These are phyloP conservation scores for Colletotrichum trifolii DNA, from an alignment of 2,329 filamentous ascomycete species.

Conservation along the genomic window DNA sequence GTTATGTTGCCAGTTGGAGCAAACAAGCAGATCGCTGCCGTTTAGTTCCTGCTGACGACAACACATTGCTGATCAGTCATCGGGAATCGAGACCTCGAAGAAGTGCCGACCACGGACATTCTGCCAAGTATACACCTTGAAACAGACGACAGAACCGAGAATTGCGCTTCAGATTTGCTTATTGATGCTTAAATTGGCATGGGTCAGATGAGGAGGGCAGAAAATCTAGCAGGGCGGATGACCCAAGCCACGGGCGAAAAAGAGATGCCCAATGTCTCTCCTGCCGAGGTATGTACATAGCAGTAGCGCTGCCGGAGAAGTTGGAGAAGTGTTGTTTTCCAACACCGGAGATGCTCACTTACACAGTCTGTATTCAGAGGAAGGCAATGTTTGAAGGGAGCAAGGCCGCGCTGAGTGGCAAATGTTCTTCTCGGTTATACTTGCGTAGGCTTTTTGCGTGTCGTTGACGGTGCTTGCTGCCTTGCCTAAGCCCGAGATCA, in stretches of 20 bases:
- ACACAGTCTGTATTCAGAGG: no score
- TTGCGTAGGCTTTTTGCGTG: neutral
- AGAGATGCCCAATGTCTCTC: slow-evolving; percentile 3
- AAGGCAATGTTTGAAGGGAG: neutral
- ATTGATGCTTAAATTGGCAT: neutral
- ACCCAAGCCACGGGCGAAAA: slow-evolving; percentile 28
- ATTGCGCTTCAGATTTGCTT: neutral
- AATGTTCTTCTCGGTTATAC: neutral
- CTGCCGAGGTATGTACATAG: no score
- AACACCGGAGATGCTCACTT: no score
- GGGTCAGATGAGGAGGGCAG: neutral
- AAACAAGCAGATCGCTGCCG: slow-evolving; percentile 20
- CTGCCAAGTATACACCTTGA: neutral
- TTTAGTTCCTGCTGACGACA: neutral
- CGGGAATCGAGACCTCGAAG: neutral
- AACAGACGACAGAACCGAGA: slow-evolving; percentile 5
- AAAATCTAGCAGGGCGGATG: slow-evolving; percentile 19
- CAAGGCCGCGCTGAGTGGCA: neutral
- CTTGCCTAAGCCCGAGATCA: no score
- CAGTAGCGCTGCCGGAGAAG: no score
- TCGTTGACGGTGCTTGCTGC: no score
- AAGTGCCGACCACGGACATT: slow-evolving; percentile 1
- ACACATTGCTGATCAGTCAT: slow-evolving; percentile 8
- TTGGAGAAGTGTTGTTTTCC: no score
- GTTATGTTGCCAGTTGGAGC: neutral